These are phyloP conservation scores for Syncephalastrum racemosum DNA, from an alignment of 371 early-diverging fungal genomes.

Conservation along the genomic window DNA sequence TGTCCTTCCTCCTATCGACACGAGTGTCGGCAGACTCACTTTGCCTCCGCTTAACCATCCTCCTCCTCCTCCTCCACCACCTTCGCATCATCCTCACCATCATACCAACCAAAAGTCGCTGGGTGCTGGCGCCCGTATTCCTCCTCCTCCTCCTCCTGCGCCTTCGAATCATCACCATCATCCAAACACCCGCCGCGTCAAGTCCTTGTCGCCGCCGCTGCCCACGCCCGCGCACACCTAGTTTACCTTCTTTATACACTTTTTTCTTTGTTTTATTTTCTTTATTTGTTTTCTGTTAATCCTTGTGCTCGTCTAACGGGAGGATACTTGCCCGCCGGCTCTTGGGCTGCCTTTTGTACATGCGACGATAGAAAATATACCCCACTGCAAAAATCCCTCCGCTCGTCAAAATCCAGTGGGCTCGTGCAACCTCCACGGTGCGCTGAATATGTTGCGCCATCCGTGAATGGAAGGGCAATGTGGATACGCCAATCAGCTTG, in stretches of 20 bases:
- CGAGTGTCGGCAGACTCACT: constrained; percentile 21
- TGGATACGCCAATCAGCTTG: constrained; percentile 18
- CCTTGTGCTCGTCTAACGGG: constrained; percentile 9
- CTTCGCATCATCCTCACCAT: constrained; percentile 4
- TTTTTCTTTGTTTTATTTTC: too few species aligned
- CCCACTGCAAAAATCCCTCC: constrained; percentile 16
- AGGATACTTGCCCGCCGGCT: constrained; percentile 7
- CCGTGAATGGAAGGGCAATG: constrained; percentile 16
- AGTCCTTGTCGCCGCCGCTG: constrained; percentile 11
- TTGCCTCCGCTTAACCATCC: constrained; percentile 5
- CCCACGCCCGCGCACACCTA: too few species aligned
- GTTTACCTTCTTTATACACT: too few species aligned
- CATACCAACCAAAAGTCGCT: neutral
- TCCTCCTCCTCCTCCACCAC: constrained; percentile 2
- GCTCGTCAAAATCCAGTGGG: constrained; percentile 32
- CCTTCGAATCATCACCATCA: neutral
- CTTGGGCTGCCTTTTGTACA: constrained; percentile 3
- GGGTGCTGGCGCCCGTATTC: constrained; percentile 29
- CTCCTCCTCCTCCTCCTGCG: constrained; percentile 15
- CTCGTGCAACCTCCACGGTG: constrained; percentile 10
- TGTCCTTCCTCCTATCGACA: constrained; percentile 38
- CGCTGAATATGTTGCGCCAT: constrained; percentile 14
- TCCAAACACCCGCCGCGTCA: constrained; percentile 9
- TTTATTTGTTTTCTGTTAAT: too few species aligned
- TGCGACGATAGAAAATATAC: constrained; percentile 19